A percentile compares a stretch with the other conserved stretches of the same genome.
Conservation (phyloP, 768 basidiomycete species). For the Megacollybia marginata region DNA sequence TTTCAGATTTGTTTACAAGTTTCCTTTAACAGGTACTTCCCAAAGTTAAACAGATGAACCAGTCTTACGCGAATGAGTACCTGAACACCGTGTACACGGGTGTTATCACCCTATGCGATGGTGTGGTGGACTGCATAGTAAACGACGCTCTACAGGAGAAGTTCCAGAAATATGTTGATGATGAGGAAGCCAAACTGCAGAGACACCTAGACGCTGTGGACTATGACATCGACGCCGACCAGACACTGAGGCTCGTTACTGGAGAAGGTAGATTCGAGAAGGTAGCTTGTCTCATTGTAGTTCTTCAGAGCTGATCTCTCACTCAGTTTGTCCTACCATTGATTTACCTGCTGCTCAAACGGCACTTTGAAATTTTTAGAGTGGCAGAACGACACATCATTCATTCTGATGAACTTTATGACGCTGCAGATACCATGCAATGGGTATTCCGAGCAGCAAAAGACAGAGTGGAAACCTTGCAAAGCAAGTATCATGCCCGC, state of each 20-base stretch:
- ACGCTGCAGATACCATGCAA: slow-evolving; percentile 11
- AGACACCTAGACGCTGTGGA: slow-evolving; percentile 17
- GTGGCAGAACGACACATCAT: slow-evolving; percentile 16
- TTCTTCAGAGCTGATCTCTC: not conserved
- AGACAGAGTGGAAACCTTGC: slow-evolving; percentile 15
- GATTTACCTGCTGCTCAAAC: slow-evolving; percentile 24
- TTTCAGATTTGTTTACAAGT: slow-evolving; percentile 3
- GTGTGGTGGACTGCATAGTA: slow-evolving; percentile 6
- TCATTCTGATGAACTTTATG: slow-evolving; percentile 19
- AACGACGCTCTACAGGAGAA: slow-evolving; percentile 15
- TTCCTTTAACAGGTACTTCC: slow-evolving; percentile 10
- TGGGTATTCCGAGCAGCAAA: slow-evolving; percentile 12
- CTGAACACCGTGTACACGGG: slow-evolving; percentile 8
- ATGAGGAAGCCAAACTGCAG: slow-evolving; percentile 18
- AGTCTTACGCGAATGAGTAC: slow-evolving; percentile 9
- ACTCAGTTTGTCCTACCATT: slow-evolving; percentile 25
- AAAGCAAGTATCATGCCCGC: slow-evolving; percentile 11
- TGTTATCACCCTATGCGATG: slow-evolving; percentile 6
- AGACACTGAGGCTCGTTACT: slow-evolving; percentile 19
- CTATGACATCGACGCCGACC: slow-evolving; percentile 24
- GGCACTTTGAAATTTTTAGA: slow-evolving; percentile 25
- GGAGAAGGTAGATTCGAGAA: slow-evolving; percentile 27
- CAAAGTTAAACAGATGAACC: slow-evolving; percentile 6
- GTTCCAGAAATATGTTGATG: slow-evolving; percentile 15
- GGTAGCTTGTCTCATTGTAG: slow-evolving; percentile 10